phyloP scores from a whole-genome alignment of 495 filamentous ascomycete genomes.

The Jackrogersella minutella region DNA sequence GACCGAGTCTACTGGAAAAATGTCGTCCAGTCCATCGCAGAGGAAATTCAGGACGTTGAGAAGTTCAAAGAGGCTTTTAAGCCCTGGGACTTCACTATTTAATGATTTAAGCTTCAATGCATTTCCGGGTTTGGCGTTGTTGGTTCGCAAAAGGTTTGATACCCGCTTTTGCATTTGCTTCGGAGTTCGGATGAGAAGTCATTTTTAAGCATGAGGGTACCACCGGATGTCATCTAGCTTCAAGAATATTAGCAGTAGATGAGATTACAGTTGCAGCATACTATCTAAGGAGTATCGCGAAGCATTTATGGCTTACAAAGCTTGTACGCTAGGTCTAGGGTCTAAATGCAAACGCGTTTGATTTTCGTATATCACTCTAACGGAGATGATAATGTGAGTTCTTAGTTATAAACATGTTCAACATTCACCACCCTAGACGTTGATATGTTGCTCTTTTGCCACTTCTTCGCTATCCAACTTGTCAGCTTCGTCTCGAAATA shows the following conservation, averaged over 20 bases:
- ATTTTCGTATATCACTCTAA: background rate
- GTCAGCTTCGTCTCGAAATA: constrained; percentile 44
- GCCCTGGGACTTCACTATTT: constrained; percentile 76
- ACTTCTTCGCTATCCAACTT: constrained; percentile 27
- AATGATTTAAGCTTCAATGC: constrained; percentile 5
- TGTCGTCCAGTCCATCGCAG: constrained; percentile 75
- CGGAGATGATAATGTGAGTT: background rate
- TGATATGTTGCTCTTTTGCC: background rate
- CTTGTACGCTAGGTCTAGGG: background rate
- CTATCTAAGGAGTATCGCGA: background rate
- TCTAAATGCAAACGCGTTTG: background rate
- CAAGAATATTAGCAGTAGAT: too few species aligned
- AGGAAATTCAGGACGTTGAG: constrained; percentile 81
- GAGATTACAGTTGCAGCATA: background rate
- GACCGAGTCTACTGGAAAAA: constrained; percentile 80
- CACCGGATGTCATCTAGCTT: too few species aligned
- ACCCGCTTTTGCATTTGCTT: constrained; percentile 33
- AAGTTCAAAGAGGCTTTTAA: constrained; percentile 87
- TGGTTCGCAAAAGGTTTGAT: constrained; percentile 38
- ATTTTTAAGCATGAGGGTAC: too few species aligned
- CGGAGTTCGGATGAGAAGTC: constrained; percentile 1
- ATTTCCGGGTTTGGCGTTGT: constrained; percentile 38
- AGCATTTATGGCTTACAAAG: background rate
- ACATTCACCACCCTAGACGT: background rate
- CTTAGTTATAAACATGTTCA: too few species aligned